Base-by-base conservation (phyloP, 805 yeast species). In the Limtongia smithiae region DNA sequence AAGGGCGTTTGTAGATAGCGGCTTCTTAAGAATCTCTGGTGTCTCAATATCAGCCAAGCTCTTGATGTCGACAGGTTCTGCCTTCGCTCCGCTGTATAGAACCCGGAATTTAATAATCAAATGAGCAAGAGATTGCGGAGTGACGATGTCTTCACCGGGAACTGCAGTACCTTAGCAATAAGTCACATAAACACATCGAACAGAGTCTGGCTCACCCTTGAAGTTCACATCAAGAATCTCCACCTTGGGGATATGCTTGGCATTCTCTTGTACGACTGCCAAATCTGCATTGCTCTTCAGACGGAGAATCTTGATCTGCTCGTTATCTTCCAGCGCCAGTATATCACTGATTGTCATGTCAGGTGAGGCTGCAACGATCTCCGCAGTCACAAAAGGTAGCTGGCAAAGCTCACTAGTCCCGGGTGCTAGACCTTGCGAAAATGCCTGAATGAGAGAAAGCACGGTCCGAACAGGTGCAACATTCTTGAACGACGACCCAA, bases 401-500 rank as follows among this genome's bases (percentile, higher is more conserved):
- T 93, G 97, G 52, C 85, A 72, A 45, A 85, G 71, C 65, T 41
- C 51, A 24, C 35, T 51, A 4, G 52, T 30, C n/a, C 33, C 48
- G 2, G 55, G 51, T 4, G 55, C 51, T n/a, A 55, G 22, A 6
- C 59, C 60, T 30, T 56, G 60, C 7, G 49, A 38, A 21, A 56
- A 48, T 5, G 45, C 42, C 28, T 56, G 60, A 20, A 25, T 44
- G 31, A 56, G 45, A 8, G 35, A 21, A 22, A 55, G 17, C 8
- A 54, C 44, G 11, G 25, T 41, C 21, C 46, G 42, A 6, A 50
- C 2, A 17, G 51, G 49, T 12, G 85, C 88, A 48, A 81, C 81
- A 59, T 80, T 78, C 71, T 91, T 83, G 71, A 91, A 90, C 32
- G 78, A 79, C 15, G 87, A 73, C 11, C 95, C 85, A 61, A 93